A percentile compares a stretch with the other conserved stretches of the same genome.
These are phyloP conservation scores for Cladosporium halotolerans DNA, from an alignment of 2,329 filamentous ascomycete genomes.

Conservation along the genomic window DNA sequence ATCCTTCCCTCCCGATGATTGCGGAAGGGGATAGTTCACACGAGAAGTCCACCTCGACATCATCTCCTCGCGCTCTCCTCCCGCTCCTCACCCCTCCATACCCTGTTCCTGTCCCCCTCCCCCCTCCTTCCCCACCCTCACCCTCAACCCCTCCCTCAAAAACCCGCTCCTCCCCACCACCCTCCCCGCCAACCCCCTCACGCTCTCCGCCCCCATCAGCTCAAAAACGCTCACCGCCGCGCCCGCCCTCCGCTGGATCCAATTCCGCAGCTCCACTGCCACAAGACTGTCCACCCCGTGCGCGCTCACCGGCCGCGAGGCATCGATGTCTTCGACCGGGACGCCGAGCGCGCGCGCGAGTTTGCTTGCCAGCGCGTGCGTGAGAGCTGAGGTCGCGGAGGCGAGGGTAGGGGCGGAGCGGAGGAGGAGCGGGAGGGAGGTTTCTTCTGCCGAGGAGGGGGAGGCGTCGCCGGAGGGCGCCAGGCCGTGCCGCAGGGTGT, in stretches of 20 bases:
- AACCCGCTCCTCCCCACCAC: not conserved
- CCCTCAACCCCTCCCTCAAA: not conserved
- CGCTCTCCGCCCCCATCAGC: not conserved
- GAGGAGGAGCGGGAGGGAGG: not conserved
- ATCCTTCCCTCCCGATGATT: too few species aligned
- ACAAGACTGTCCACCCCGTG: slow-evolving; percentile 31
- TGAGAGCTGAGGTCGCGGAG: not conserved
- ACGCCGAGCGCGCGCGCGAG: not conserved
- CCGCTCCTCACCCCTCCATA: not conserved
- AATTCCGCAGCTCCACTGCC: slow-evolving; percentile 25
- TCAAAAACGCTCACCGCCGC: not conserved
- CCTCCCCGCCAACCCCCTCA: not conserved
- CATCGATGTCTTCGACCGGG: slow-evolving; percentile 3
- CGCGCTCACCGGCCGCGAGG: not conserved
- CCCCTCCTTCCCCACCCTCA: not conserved
- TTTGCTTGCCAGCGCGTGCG: not conserved
- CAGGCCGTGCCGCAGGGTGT: not conserved
- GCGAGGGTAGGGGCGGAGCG: not conserved
- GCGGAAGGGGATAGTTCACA: too few species aligned
- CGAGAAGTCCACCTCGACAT: too few species aligned
- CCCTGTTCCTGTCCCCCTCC: not conserved
- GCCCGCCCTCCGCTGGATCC: not conserved
- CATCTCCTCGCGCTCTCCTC: not conserved
- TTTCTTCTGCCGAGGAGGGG: not conserved
- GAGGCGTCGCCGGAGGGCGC: not conserved